Base-by-base conservation (phyloP, 805 yeast species). In the Spathaspora arborariae region DNA sequence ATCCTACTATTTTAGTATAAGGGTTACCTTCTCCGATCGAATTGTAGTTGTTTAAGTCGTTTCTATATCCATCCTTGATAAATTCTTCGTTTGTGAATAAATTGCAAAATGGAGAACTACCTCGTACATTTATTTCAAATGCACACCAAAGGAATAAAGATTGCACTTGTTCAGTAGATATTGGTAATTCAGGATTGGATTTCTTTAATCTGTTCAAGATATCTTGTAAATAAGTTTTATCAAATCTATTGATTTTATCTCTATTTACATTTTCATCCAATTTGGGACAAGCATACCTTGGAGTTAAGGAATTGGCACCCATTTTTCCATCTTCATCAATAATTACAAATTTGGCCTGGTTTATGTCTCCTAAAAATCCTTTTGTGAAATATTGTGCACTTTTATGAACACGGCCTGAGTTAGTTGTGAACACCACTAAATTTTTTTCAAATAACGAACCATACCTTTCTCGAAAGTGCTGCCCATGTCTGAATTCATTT, bases 101-200 rank as follows among this genome's bases (percentile, higher is more conserved):
- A 30, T 74, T 72, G 63, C 95, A 88, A 51, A 85, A 80, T 22
- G 75, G 74, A n/a, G 92, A 84, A 45, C 65, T 60, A 6, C 94
- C 95, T 46, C 72, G 73, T 7, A 80, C 85, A 46, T 85, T 86
- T 39, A 85, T 66, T 63, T 88, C 96, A 60, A 74, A 88, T 2
- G 87, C 89, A 65, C 95, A 87, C 64, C 81, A 74, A 9, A 73
- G 69, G 55, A 84, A 81, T 51, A 86, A 55, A 20, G 63, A 64
- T 40, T 60, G 64, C 20, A 81, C 75, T 56, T 88, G 92, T 33
- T 60, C 56, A 2, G 70, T 57, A 3, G 81, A 73, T 45, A 86
- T 51, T 52, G 78, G 66, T 47, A 69, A 55, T 3, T 81, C 83
- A 2, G 80, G 79, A 45, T 86, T 79, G 39, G 74, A 69, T 42